Evolutionary conservation across 768 basidiomycete species (phyloP).

Genomic region (Dioszegia aurantiaca): DNA sequence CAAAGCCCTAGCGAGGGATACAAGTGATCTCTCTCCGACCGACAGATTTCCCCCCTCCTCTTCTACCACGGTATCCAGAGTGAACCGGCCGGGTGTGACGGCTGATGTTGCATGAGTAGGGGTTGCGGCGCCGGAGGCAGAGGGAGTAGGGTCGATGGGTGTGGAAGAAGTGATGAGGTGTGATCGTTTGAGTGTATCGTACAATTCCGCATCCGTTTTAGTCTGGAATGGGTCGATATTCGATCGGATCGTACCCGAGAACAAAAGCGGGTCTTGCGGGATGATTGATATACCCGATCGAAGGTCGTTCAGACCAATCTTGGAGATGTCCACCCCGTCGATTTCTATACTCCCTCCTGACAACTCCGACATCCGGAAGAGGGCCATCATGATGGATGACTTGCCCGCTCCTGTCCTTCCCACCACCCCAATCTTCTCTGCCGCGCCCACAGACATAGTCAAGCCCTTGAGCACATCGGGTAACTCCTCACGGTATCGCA

Average conservation of each 20-base stretch:
- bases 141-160: neutral
- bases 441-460: constrained; percentile 65
- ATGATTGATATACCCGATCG: constrained; percentile 57
- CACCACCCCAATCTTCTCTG: constrained; percentile 90
- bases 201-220: constrained; percentile 75
- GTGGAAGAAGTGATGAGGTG: constrained; percentile 63
- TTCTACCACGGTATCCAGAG: constrained; percentile 76
- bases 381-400: constrained; percentile 80
- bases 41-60: constrained; percentile 83
- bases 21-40: constrained; percentile 71
- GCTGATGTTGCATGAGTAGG: constrained; percentile 45
- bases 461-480: constrained; percentile 82
- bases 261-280: constrained; percentile 66
- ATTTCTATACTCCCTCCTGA: constrained; percentile 69
- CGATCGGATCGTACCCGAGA: constrained; percentile 59
- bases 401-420: constrained; percentile 78
- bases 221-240: constrained; percentile 87
- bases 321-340: constrained; percentile 79
- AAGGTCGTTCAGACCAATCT: constrained; percentile 72
- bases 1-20: constrained; percentile 82
- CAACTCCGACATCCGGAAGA: constrained; percentile 81
- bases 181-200: constrained; percentile 82
- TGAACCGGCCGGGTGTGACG: constrained; percentile 59
- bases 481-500: constrained; percentile 83
- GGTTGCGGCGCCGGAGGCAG: constrained; percentile 52